These are phyloP conservation scores for Apiotrichum porosum DNA, from an alignment of 1,284 basidiomycete species.

Conservation along the genomic window DNA sequence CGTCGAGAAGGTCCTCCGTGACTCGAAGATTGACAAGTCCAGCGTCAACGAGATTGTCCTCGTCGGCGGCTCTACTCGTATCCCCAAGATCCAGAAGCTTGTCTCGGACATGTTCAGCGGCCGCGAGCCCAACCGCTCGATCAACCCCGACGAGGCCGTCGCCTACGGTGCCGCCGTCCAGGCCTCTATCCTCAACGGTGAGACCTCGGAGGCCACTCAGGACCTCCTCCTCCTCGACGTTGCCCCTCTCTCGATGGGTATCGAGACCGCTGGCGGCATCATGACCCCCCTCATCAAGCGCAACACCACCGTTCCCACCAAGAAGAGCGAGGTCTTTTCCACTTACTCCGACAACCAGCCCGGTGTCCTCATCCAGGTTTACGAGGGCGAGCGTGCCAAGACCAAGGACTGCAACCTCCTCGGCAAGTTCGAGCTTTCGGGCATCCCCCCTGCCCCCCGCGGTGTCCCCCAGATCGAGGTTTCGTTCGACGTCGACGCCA, in stretches of 20 bases:
- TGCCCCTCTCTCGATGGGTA: constrained; percentile 91
- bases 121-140: constrained; percentile 96
- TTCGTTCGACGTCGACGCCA: constrained; percentile 98
- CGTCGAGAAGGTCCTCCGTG: constrained; percentile 98
- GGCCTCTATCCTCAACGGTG: constrained; percentile 90
- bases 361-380: constrained; percentile 94
- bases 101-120: constrained; percentile 98
- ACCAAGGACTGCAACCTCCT: constrained; percentile 95
- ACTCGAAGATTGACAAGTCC: constrained; percentile 93
- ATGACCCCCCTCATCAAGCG: constrained; percentile 88
- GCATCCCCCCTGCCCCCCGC: constrained; percentile 94
- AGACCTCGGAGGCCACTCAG: constrained; percentile 92
- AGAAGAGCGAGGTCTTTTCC: constrained; percentile 93
- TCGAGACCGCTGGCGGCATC: constrained; percentile 96
- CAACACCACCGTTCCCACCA: constrained; percentile 95
- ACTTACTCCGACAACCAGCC: constrained; percentile 99
- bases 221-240: constrained; percentile 94
- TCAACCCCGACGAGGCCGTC: constrained; percentile 93
- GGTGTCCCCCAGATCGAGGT: constrained; percentile 82
- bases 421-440: constrained; percentile 94
- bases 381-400: constrained; percentile 95
- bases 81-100: constrained; percentile 96
- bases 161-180: constrained; percentile 96
- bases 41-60: constrained; percentile 99
- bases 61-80: constrained; percentile 99